A percentile compares a stretch with the other conserved stretches of the same genome.
Evolutionary conservation across 75 land plant genomes (phyloP).

Genomic region (Picea glauca): DNA sequence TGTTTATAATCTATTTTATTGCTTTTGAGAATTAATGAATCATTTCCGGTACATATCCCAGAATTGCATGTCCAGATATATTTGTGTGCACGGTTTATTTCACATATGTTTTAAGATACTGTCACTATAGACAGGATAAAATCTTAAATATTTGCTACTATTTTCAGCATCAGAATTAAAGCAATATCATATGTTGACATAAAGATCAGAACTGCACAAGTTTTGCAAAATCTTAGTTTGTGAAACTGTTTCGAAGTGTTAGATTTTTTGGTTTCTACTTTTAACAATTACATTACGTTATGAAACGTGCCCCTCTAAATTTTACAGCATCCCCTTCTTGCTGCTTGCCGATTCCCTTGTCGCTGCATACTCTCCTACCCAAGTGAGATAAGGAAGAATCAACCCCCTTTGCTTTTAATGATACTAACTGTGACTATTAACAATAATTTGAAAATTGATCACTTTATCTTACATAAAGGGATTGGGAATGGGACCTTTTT

Average conservation of each 20-base stretch:
- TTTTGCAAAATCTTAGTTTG: not conserved
- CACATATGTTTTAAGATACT: not conserved
- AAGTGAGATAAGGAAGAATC: not conserved
- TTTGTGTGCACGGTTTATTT: not conserved
- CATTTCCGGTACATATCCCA: not conserved
- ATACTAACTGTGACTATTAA: not conserved
- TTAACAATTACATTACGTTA: not conserved
- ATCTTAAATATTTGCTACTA: not conserved
- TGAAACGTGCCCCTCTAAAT: too few species aligned
- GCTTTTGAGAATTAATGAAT: not conserved
- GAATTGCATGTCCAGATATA: not conserved
- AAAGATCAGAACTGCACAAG: not conserved
- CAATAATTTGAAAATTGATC: not conserved
- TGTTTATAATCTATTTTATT: not conserved
- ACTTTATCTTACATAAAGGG: not conserved
- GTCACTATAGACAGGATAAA: not conserved
- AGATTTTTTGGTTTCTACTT: not conserved
- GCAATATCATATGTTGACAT: not conserved
- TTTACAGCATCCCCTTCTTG: not conserved
- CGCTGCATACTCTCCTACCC: not conserved
- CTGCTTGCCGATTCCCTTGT: not conserved
- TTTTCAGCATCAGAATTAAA: not conserved
- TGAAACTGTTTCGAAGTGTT: not conserved
- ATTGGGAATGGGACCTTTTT: conserved; percentile 62
- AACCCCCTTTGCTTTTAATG: too few species aligned